Evolutionary conservation across 2,329 filamentous ascomycete genomes (phyloP).

Genomic region (Xylaria sp.): DNA sequence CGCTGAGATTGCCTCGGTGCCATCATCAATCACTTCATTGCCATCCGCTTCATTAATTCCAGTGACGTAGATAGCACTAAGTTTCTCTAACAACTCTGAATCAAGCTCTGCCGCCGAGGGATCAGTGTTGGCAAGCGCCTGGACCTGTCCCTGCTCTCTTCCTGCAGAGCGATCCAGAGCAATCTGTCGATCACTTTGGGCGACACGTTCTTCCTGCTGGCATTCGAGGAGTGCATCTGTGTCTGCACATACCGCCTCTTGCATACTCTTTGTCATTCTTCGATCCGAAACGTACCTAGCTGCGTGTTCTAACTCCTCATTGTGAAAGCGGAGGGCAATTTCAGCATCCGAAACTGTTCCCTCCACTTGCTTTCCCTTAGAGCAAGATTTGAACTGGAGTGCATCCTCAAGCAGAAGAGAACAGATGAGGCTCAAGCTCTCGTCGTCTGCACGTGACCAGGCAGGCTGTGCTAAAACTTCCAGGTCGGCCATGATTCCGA

Average conservation of each 20-base stretch:
- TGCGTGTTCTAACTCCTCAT: slow-evolving; percentile 35
- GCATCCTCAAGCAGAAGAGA: slow-evolving; percentile 23
- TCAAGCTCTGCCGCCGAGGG: slow-evolving; percentile 22
- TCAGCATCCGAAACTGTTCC: slow-evolving; percentile 35
- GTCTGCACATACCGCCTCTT: slow-evolving; percentile 37
- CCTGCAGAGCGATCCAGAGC: slow-evolving; percentile 16
- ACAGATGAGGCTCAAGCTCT: slow-evolving; percentile 24
- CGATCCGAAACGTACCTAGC: slow-evolving; percentile 33
- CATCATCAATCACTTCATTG: neutral
- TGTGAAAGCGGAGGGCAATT: slow-evolving; percentile 36
- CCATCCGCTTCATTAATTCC: slow-evolving; percentile 14
- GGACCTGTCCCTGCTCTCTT: neutral
- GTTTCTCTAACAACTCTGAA: slow-evolving; percentile 33
- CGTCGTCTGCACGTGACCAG: slow-evolving; percentile 25
- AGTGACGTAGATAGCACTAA: slow-evolving; percentile 29
- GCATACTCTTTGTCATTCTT: slow-evolving; percentile 41
- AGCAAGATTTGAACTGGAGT: neutral
- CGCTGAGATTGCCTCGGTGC: neutral
- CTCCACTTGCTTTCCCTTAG: slow-evolving; percentile 40
- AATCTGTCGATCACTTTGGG: slow-evolving; percentile 30
- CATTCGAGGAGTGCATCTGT: slow-evolving; percentile 29
- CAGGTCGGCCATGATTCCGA: slow-evolving; percentile 6
- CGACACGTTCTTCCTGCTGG: slow-evolving; percentile 31
- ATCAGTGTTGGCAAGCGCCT: neutral
- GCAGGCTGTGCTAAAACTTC: slow-evolving; percentile 1